Conservation (phyloP, 1,284 basidiomycete genomes). For the Cystobasidium slooffiae region DNA sequence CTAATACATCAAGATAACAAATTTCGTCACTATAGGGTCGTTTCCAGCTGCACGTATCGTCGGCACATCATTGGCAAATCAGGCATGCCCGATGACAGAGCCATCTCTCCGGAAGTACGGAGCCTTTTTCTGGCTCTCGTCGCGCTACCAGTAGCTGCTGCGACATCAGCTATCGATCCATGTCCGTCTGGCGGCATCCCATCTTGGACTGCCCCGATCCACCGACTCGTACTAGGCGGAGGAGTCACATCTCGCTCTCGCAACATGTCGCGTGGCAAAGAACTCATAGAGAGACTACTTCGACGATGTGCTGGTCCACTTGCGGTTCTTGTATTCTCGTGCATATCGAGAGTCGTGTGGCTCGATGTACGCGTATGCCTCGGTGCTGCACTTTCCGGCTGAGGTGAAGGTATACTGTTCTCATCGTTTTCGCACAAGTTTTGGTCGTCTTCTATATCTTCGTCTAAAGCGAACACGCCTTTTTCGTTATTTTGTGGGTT, state of each 20-base stretch:
- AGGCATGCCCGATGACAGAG: too few relatives aligned
- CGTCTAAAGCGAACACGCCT: not conserved
- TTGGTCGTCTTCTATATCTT: not conserved
- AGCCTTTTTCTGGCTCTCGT: slow-evolving; percentile 18
- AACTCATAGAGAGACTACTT: slow-evolving; percentile 1
- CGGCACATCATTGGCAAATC: too few relatives aligned
- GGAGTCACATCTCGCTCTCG: slow-evolving; percentile 23
- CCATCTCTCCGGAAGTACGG: slow-evolving; percentile 3
- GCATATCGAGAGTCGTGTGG: not conserved
- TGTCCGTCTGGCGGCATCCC: not conserved
- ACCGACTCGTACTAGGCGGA: slow-evolving; percentile 4
- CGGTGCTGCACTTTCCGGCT: not conserved
- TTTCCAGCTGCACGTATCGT: not conserved
- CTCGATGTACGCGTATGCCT: not conserved
- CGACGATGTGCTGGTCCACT: not conserved
- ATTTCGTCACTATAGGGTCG: not conserved
- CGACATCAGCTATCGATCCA: not conserved
- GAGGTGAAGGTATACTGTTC: not conserved
- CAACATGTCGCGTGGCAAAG: not conserved
- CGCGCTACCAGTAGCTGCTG: not conserved
- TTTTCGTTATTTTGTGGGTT: not conserved
- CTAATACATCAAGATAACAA: not conserved
- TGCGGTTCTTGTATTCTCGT: not conserved
- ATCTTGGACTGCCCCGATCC: not conserved
- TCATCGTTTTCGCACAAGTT: not conserved